Evolutionary conservation across 305 asterid species (phyloP).

Genomic region (Euphrasia arctica): DNA sequence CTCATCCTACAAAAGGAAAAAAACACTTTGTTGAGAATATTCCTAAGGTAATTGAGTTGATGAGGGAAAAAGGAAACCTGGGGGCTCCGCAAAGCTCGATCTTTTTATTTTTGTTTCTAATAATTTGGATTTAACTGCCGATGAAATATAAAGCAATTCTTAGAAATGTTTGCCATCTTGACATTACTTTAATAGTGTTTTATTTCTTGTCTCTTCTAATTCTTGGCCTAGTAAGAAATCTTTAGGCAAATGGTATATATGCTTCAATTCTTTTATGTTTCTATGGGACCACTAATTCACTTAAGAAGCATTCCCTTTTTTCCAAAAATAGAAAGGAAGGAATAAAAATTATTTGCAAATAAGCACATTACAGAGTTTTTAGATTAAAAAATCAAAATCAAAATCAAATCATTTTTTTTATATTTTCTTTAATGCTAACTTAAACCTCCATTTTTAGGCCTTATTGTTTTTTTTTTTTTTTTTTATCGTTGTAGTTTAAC

Average conservation of each 20-base stretch:
- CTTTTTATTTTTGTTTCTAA: neutral
- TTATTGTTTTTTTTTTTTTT: neutral
- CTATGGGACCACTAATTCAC: constrained; percentile 42
- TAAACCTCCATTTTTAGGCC: neutral
- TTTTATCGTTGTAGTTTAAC: no score
- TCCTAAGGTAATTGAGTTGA: constrained; percentile 31
- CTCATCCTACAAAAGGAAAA: constrained; percentile 24
- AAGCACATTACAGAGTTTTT: neutral
- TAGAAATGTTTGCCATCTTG: constrained; percentile 5
- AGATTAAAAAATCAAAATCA: neutral
- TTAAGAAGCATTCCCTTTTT: constrained; percentile 29
- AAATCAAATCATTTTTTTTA: neutral
- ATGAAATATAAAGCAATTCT: neutral
- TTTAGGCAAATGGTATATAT: constrained; percentile 27
- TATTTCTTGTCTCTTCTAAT: constrained; percentile 32
- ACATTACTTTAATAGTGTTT: constrained; percentile 4
- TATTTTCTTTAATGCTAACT: no score
- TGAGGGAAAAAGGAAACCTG: constrained; percentile 22
- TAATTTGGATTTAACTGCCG: neutral
- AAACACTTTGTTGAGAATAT: constrained; percentile 34
- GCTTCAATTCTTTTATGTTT: constrained; percentile 23
- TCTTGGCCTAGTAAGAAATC: constrained; percentile 31
- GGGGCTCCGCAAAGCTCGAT: constrained; percentile 7
- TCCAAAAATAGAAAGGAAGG: neutral
- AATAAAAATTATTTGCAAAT: constrained; percentile 9